Conservation (phyloP, 768 basidiomycete species). For the Boletellus sp. region DNA sequence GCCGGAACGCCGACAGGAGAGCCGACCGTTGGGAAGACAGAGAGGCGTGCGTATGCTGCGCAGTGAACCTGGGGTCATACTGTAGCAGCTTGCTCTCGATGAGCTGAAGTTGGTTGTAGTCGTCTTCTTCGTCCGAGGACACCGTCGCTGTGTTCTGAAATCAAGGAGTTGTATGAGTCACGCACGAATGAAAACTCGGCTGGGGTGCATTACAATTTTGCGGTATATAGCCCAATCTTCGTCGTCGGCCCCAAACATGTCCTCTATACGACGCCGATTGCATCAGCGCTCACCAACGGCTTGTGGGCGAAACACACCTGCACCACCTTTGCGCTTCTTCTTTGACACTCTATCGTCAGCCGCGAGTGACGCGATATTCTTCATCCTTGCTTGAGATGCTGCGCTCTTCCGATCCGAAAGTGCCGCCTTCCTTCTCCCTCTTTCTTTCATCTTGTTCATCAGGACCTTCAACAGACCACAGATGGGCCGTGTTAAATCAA, state of each 20-base stretch:
- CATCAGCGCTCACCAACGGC: neutral
- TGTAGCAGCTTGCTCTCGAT: conserved; percentile 80
- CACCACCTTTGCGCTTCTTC: conserved; percentile 79
- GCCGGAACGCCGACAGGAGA: conserved; percentile 81
- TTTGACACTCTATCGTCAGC: conserved; percentile 79
- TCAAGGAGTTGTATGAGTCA: neutral
- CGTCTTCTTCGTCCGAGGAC: conserved; percentile 90
- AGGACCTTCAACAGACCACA: conserved; percentile 46
- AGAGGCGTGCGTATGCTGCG: conserved; percentile 78
- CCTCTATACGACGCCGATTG: conserved; percentile 51
- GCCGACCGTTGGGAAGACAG: conserved; percentile 75
- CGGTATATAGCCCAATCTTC: conserved; percentile 98
- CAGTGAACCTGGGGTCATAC: conserved; percentile 81
- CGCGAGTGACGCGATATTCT: conserved; percentile 88
- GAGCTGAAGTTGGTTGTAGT: conserved; percentile 61
- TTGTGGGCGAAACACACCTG: conserved; percentile 48
- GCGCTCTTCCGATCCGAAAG: conserved; percentile 90
- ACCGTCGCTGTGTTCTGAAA: conserved; percentile 60
- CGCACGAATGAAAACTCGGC: neutral
- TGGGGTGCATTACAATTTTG: conserved; percentile 69
- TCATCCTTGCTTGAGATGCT: conserved; percentile 94
- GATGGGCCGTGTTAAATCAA: neutral
- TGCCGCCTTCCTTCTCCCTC: conserved; percentile 74
- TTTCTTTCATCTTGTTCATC: conserved; percentile 82
- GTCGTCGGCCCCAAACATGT: conserved; percentile 90